Evolutionary conservation across 2,329 filamentous ascomycete species (phyloP).

Genomic region (Rhexocercosporidium sp.): DNA sequence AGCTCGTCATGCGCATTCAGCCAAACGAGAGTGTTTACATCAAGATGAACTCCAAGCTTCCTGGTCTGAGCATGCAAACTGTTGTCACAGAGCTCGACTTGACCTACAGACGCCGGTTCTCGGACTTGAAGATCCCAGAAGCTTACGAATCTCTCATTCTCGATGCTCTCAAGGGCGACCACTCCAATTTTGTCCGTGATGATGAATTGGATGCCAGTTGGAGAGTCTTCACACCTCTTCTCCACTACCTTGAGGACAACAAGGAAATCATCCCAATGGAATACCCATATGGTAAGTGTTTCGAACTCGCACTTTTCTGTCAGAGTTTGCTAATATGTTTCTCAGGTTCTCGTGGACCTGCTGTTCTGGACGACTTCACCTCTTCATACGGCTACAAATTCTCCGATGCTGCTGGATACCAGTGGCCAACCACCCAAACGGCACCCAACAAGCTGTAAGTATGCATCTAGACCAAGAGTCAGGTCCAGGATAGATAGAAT

Average conservation of each 20-base stretch:
- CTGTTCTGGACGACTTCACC: slow-evolving; percentile 97
- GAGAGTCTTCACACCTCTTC: slow-evolving; percentile 96
- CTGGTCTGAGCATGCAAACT: slow-evolving; percentile 98
- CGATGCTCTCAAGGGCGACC: slow-evolving; percentile 96
- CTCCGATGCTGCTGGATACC: slow-evolving; percentile 90
- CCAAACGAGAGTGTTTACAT: slow-evolving; percentile 99
- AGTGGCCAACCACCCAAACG: slow-evolving; percentile 84
- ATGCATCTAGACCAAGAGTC: slow-evolving; percentile 11
- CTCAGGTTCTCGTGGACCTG: slow-evolving; percentile 90
- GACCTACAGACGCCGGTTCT: slow-evolving; percentile 97
- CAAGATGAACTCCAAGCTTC: slow-evolving; percentile 99
- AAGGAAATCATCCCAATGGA: slow-evolving; percentile 99
- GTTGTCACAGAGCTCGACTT: slow-evolving; percentile 98
- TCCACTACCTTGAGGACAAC: slow-evolving; percentile 98
- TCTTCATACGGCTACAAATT: slow-evolving; percentile 99
- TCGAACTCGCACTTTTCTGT: not conserved
- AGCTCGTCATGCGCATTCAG: slow-evolving; percentile 98
- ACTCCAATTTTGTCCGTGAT: slow-evolving; percentile 98
- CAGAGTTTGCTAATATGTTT: slow-evolving; percentile 12
- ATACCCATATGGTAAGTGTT: slow-evolving; percentile 85
- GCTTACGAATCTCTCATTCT: slow-evolving; percentile 98
- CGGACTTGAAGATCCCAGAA: slow-evolving; percentile 98
- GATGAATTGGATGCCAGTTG: slow-evolving; percentile 97
- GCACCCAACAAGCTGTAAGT: slow-evolving; percentile 82
- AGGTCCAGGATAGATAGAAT: slow-evolving; percentile 17